Evolutionary conservation across 176 grass and related monocot genomes (phyloP).

Genomic region (Panicum miliaceum): DNA sequence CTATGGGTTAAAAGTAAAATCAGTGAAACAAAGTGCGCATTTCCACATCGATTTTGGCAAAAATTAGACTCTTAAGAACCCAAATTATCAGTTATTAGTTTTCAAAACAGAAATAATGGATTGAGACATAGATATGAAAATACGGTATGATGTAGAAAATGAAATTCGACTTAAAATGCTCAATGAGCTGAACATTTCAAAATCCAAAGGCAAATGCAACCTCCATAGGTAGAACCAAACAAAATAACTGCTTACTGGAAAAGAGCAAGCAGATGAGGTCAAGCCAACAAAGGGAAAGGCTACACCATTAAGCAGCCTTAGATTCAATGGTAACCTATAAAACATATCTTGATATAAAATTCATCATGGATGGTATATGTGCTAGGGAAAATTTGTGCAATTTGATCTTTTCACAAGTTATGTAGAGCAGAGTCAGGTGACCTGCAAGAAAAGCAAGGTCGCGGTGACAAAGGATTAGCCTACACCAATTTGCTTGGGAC

Average conservation of each 20-base stretch:
- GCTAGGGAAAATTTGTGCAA: background rate
- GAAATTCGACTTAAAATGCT: background rate
- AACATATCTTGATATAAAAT: background rate
- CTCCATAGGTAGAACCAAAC: background rate
- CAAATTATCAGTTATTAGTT: background rate
- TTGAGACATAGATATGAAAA: background rate
- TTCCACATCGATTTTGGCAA: background rate
- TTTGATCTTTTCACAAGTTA: background rate
- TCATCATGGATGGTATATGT: background rate
- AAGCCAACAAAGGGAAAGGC: background rate
- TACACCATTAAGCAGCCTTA: background rate
- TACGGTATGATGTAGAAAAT: background rate
- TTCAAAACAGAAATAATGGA: background rate
- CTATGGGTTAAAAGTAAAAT: background rate
- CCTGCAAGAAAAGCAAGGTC: background rate
- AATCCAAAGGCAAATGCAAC: background rate
- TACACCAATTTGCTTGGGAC: background rate
- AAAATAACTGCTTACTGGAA: background rate
- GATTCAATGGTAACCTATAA: background rate
- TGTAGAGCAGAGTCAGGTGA: background rate
- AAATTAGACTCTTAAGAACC: background rate
- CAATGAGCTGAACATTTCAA: conserved; percentile 1
- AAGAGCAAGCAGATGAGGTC: conserved; percentile 1
- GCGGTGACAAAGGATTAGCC: background rate
- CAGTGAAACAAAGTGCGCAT: background rate